Evolutionary conservation across 192 early-diverging fungal genomes (phyloP).

Genomic region (Umbelopsis vinacea): DNA sequence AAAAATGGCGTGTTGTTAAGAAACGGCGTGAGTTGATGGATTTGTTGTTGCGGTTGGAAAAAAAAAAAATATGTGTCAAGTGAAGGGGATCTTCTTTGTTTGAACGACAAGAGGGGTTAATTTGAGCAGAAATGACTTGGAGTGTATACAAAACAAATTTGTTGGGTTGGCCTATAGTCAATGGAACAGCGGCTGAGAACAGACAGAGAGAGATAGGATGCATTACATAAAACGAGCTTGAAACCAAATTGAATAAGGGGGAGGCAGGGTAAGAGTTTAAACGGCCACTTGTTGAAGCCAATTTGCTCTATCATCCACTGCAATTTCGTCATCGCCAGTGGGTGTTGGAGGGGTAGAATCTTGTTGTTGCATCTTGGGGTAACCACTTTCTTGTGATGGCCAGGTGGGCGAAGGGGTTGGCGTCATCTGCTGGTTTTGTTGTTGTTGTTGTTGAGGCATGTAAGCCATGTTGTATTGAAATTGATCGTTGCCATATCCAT

Average conservation of each 20-base stretch:
- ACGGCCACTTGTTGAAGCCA: conserved; percentile 22
- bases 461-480: conserved; percentile 15
- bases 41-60: background rate
- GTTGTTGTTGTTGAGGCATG: conserved; percentile 15
- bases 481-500: conserved; percentile 15
- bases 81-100: conserved; percentile 17
- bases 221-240: conserved; percentile 24
- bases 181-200: conserved; percentile 9
- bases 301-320: conserved; percentile 21
- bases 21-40: too few species aligned
- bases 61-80: conserved; percentile 6
- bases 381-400: conserved; percentile 23
- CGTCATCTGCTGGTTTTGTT: conserved; percentile 24
- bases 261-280: background rate
- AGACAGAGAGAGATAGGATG: conserved; percentile 6
- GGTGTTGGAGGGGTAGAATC: conserved; percentile 19
- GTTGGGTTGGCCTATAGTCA: background rate
- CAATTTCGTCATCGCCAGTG: conserved; percentile 9
- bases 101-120: conserved; percentile 16
- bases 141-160: conserved; percentile 15
- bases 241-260: conserved; percentile 16
- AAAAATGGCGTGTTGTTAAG: background rate
- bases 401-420: conserved; percentile 27
- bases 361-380: conserved; percentile 16
- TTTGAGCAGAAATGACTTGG: conserved; percentile 5